Conservation (phyloP, 2,329 filamentous ascomycete genomes). For the Penicillium sp. region DNA sequence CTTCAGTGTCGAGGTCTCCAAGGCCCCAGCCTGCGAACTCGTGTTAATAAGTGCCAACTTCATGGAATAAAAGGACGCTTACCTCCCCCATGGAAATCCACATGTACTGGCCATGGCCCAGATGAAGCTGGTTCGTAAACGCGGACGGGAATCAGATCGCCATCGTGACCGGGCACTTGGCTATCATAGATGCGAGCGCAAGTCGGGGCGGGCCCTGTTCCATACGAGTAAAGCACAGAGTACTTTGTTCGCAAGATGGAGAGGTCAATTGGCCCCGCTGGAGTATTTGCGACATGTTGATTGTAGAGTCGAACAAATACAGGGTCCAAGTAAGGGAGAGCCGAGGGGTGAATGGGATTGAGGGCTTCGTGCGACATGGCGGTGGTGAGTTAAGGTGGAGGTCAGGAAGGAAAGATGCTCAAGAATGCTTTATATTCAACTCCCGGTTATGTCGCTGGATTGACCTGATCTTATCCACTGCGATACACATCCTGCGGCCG, state of each 20-base stretch:
- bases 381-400: neutral
- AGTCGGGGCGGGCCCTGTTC: slow-evolving; percentile 44
- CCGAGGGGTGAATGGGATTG: slow-evolving; percentile 50
- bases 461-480: neutral
- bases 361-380: slow-evolving; percentile 42
- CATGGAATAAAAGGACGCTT: neutral
- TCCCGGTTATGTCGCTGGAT: neutral
- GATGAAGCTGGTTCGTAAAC: slow-evolving; percentile 46
- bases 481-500: slow-evolving; percentile 3
- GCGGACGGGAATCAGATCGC: slow-evolving; percentile 37
- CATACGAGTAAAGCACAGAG: slow-evolving; percentile 48
- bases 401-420: neutral
- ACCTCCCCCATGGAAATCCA: slow-evolving; percentile 52
- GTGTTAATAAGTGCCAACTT: neutral
- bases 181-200: slow-evolving; percentile 43
- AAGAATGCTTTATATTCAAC: neutral
- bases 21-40: slow-evolving; percentile 43
- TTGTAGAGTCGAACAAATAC: slow-evolving; percentile 52
- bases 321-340: slow-evolving; percentile 49
- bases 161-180: slow-evolving; percentile 34
- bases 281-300: slow-evolving; percentile 44
- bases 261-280: slow-evolving; percentile 43
- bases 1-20: slow-evolving; percentile 52
- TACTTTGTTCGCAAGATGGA: slow-evolving; percentile 41
- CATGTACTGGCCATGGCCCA: slow-evolving; percentile 48